Conservation (phyloP, 495 filamentous ascomycete species). For the Penicillium psychrofluorescens region DNA sequence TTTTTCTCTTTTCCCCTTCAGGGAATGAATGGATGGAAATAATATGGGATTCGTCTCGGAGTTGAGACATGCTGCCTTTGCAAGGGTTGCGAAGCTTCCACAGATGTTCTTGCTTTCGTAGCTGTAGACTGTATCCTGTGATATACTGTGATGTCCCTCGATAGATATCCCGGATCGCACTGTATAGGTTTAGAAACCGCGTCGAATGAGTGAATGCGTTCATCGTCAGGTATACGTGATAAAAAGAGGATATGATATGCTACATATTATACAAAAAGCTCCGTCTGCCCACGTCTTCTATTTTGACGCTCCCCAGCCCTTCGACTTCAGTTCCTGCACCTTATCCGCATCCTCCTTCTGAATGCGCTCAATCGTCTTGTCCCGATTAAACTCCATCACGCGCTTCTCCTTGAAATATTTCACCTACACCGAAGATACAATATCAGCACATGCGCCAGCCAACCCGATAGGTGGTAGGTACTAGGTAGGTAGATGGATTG, state of each 20-base stretch:
- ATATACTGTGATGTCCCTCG: not conserved
- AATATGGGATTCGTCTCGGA: too few relatives aligned
- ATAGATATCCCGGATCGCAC: not conserved
- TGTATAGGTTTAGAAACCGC: not conserved
- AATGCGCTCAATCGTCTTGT: conserved; percentile 68
- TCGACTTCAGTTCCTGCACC: conserved; percentile 46
- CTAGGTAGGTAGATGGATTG: too few relatives aligned
- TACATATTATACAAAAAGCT: conserved; percentile 11
- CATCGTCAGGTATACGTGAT: conserved; percentile 12
- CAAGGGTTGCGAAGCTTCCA: too few relatives aligned
- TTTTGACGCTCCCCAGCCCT: conserved; percentile 25
- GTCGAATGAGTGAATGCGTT: not conserved
- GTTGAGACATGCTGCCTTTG: too few relatives aligned
- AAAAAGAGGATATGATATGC: conserved; percentile 20
- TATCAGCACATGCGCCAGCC: conserved; percentile 7
- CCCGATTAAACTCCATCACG: conserved; percentile 83
- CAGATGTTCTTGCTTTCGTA: too few relatives aligned
- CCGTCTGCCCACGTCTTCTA: not conserved
- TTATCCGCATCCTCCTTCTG: conserved; percentile 67
- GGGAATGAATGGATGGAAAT: too few relatives aligned
- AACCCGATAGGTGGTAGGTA: not conserved
- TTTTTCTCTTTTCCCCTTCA: too few relatives aligned
- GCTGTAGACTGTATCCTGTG: too few relatives aligned
- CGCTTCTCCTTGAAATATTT: conserved; percentile 95
- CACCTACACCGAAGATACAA: conserved; percentile 48